Evolutionary conservation across 2,329 filamentous ascomycete genomes (phyloP).

Genomic region (Fusarium devonianum): DNA sequence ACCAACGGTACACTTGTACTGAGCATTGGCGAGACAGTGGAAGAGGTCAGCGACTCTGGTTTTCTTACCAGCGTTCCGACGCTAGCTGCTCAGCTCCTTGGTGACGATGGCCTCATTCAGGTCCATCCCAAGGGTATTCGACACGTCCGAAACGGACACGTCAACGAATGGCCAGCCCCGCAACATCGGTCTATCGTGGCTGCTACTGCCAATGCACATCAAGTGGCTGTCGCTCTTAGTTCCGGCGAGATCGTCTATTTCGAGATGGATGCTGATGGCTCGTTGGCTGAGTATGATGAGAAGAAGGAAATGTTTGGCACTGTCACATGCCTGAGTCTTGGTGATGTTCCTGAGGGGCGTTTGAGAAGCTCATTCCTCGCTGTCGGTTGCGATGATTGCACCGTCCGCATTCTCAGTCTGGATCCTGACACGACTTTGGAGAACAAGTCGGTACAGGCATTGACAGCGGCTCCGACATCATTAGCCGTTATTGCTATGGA

Average conservation of each 20-base stretch:
- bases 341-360: constrained; percentile 89
- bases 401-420: constrained; percentile 88
- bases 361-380: constrained; percentile 91
- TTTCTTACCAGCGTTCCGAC: constrained; percentile 91
- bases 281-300: constrained; percentile 91
- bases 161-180: constrained; percentile 94
- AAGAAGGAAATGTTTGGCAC: constrained; percentile 95
- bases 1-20: constrained; percentile 89
- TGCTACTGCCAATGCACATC: constrained; percentile 89
- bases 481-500: constrained; percentile 94
- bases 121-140: constrained; percentile 96
- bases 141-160: constrained; percentile 78
- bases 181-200: constrained; percentile 95
- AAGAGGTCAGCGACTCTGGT: constrained; percentile 92
- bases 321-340: constrained; percentile 92
- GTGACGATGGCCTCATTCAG: constrained; percentile 90
- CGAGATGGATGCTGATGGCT: constrained; percentile 92
- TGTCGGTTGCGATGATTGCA: constrained; percentile 96
- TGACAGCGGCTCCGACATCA: constrained; percentile 88
- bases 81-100: constrained; percentile 90
- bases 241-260: constrained; percentile 98
- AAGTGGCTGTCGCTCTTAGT: constrained; percentile 92
- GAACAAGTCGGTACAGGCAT: constrained; percentile 91
- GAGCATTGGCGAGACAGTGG: constrained; percentile 95
- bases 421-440: constrained; percentile 91